Conservation (phyloP, 805 yeast genomes). For the Saccharomycopsis malanga region DNA sequence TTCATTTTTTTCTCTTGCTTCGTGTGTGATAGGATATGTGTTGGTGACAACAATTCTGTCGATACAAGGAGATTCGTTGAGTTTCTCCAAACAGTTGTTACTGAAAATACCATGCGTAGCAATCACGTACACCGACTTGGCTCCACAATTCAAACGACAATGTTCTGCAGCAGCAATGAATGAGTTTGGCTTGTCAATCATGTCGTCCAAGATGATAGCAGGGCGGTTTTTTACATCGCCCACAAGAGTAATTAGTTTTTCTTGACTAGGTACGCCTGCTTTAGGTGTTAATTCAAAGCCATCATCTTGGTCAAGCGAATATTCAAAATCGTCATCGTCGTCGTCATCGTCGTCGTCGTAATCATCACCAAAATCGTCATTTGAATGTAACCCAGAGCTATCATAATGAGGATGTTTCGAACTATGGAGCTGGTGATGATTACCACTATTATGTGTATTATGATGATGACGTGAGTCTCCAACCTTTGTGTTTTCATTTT, state of each 20-base stretch:
- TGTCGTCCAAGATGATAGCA: slow-evolving; percentile 91
- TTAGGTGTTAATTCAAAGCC: slow-evolving; percentile 23
- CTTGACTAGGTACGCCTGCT: slow-evolving; percentile 39
- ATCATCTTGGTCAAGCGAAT: slow-evolving; percentile 35
- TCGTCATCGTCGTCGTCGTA: slow-evolving; percentile 57
- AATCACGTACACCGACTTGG: slow-evolving; percentile 78
- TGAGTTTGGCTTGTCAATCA: slow-evolving; percentile 92
- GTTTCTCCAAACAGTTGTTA: slow-evolving; percentile 74
- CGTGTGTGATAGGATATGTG: slow-evolving; percentile 82
- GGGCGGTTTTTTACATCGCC: slow-evolving; percentile 92
- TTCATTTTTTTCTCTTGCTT: slow-evolving; percentile 46
- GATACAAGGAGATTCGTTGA: slow-evolving; percentile 72
- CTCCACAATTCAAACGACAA: slow-evolving; percentile 92
- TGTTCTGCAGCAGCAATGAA: slow-evolving; percentile 98
- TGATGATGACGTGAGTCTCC: not conserved
- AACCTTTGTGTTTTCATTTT: slow-evolving; percentile 49
- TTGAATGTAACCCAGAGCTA: not conserved
- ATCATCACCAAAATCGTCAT: slow-evolving; percentile 3
- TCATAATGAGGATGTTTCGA: not conserved
- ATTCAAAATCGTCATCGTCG: slow-evolving; percentile 31
- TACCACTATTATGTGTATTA: not conserved
- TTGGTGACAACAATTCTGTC: slow-evolving; percentile 93
- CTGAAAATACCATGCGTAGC: slow-evolving; percentile 96
- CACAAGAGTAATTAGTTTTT: slow-evolving; percentile 88
- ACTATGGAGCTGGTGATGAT: not conserved